Evolutionary conservation across 345 rosid genomes (phyloP).

Genomic region (Jatropha curcas): DNA sequence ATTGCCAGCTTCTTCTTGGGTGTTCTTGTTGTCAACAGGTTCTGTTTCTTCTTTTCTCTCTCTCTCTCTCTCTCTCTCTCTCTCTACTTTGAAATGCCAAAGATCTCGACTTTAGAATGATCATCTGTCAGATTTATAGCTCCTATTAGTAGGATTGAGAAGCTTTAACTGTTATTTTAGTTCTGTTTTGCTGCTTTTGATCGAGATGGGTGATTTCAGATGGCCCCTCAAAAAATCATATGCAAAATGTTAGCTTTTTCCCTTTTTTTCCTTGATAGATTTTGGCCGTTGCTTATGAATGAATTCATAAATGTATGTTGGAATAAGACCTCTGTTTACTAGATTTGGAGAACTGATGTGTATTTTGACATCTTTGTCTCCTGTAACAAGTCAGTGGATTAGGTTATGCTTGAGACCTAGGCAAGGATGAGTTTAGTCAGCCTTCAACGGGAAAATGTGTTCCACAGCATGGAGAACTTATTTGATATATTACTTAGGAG

Average conservation of each 20-base stretch:
- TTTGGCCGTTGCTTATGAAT: constrained; percentile 10
- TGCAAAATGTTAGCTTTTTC: constrained; percentile 19
- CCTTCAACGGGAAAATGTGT: constrained; percentile 2
- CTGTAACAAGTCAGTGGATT: not conserved
- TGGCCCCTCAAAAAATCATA: constrained; percentile 10
- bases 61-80: constrained; percentile 17
- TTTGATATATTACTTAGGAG: constrained; percentile 2
- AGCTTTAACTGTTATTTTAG: constrained; percentile 1
- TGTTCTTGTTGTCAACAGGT: constrained; percentile 73
- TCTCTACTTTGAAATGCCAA: constrained; percentile 11
- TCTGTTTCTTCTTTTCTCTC: constrained; percentile 9
- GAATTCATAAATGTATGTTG: not conserved
- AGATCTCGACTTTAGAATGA: constrained; percentile 45
- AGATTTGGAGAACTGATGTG: constrained; percentile 18
- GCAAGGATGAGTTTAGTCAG: constrained; percentile 3
- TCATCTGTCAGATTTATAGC: constrained; percentile 22
- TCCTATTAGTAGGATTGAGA: not conserved
- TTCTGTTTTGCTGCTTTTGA: not conserved
- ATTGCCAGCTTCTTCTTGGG: constrained; percentile 74
- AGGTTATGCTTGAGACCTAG: not conserved
- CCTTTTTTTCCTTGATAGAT: no score
- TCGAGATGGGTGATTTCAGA: constrained; percentile 13
- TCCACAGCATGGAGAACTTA: not conserved
- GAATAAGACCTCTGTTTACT: not conserved
- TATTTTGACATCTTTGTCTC: not conserved